Percentiles rank a stretch among this genome's conserved stretches.
phyloP scores from a whole-genome alignment of 805 yeast genomes.

The Hanseniaspora vineae region DNA sequence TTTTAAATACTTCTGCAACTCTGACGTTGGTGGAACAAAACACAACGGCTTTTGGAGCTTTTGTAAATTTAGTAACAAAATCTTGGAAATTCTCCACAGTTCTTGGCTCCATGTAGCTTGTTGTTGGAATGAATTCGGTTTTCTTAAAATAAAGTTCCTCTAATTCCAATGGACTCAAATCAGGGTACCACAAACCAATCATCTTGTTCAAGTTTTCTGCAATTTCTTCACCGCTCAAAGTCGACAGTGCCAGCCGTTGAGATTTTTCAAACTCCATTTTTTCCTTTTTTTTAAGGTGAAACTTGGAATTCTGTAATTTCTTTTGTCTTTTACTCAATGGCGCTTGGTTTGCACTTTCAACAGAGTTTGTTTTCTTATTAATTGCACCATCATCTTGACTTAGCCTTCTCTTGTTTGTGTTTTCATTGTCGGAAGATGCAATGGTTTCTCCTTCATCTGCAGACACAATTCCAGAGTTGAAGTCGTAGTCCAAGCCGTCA shows the following conservation, averaged over 20 bases:
- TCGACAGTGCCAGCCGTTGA: conserved; percentile 43
- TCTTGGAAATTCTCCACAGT: conserved; percentile 40
- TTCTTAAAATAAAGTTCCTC: conserved; percentile 49
- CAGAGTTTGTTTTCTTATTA: conserved; percentile 12
- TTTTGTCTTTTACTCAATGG: conserved; percentile 17
- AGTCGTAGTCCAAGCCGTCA: conserved; percentile 58
- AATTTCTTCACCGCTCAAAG: conserved; percentile 43
- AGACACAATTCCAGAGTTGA: conserved; percentile 30
- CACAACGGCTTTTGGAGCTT: conserved; percentile 34
- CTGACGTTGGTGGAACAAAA: conserved; percentile 71
- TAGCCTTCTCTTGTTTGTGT: conserved; percentile 3
- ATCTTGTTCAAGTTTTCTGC: conserved; percentile 54
- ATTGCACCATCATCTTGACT: conserved; percentile 8
- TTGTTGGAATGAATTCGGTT: conserved; percentile 46
- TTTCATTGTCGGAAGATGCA: conserved; percentile 18
- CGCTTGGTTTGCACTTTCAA: conserved; percentile 7
- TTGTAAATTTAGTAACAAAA: conserved; percentile 30
- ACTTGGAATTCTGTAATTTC: conserved; percentile 5
- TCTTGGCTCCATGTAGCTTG: conserved; percentile 36
- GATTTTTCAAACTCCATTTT: conserved; percentile 54
- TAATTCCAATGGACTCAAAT: conserved; percentile 64
- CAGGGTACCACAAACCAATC: conserved; percentile 47
- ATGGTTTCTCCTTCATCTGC: conserved; percentile 24
- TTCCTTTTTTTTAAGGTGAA: conserved; percentile 14
- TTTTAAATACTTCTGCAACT: conserved; percentile 68